Evolutionary conservation across 805 yeast species (phyloP).

Genomic region (Kazachstania martiniae): DNA sequence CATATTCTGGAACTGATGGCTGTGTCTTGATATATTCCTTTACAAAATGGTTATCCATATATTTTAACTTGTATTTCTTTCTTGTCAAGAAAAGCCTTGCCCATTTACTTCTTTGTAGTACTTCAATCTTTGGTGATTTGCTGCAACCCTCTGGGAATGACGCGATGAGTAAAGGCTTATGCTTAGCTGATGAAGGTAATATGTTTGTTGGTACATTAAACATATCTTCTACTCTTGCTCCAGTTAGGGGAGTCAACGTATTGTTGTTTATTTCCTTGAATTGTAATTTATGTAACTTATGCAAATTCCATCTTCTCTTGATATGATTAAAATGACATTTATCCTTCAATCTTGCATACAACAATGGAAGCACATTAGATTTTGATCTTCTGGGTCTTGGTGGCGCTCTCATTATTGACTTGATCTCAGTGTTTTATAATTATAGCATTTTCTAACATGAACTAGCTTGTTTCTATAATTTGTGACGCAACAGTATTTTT

Average conservation of each 20-base stretch:
- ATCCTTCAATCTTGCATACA: constrained; percentile 8
- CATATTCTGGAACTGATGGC: not conserved
- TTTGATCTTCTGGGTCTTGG: constrained; percentile 24
- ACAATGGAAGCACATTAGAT: constrained; percentile 10
- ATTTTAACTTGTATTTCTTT: constrained; percentile 19
- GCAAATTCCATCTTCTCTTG: constrained; percentile 17
- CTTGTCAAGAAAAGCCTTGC: constrained; percentile 16
- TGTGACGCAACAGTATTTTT: no score
- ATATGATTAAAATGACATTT: constrained; percentile 11
- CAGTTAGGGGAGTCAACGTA: constrained; percentile 8
- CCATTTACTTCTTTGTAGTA: constrained; percentile 16
- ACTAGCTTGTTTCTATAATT: no score
- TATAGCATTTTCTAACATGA: no score
- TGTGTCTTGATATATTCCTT: no score
- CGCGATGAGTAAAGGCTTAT: constrained; percentile 24
- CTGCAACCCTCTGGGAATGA: constrained; percentile 21
- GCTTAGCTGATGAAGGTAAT: constrained; percentile 7
- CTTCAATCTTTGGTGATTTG: constrained; percentile 17
- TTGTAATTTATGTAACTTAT: constrained; percentile 9
- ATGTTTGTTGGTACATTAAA: constrained; percentile 15
- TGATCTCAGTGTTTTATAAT: no score
- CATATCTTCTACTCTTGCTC: constrained; percentile 17
- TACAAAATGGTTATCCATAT: constrained; percentile 9
- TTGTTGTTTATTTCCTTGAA: constrained; percentile 3
- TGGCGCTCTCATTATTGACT: constrained; percentile 28